Evolutionary conservation across 2,329 filamentous ascomycete species (phyloP).

Genomic region (Dothistroma pini): DNA sequence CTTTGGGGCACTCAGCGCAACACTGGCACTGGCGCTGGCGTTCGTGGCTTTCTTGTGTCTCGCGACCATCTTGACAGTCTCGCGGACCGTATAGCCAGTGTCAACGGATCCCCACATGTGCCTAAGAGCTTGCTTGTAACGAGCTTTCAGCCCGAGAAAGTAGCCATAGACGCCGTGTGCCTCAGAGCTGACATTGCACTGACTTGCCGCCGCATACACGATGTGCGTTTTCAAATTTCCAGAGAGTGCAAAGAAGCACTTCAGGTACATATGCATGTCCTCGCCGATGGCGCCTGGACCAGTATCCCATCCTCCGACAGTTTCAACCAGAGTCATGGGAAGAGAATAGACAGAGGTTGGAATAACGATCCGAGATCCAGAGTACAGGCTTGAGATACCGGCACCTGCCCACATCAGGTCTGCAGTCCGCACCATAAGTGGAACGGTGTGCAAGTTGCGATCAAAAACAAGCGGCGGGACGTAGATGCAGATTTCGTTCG

Average conservation of each 20-base stretch:
- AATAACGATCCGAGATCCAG: conserved; percentile 60
- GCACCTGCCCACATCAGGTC: conserved; percentile 70
- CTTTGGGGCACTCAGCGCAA: conserved; percentile 28
- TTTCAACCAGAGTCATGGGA: conserved; percentile 62
- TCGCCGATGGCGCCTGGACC: conserved; percentile 69
- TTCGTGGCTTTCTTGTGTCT: conserved; percentile 20
- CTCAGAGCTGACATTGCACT: conserved; percentile 65
- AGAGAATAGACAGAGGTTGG: conserved; percentile 73
- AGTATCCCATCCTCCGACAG: conserved; percentile 69
- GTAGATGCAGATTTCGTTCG: conserved; percentile 61
- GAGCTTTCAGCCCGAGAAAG: conserved; percentile 57
- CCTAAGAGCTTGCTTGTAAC: conserved; percentile 67
- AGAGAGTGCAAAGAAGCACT: conserved; percentile 71
- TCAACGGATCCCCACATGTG: conserved; percentile 76
- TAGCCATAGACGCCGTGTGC: conserved; percentile 54
- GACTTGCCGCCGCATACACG: conserved; percentile 66
- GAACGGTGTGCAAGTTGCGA: conserved; percentile 66
- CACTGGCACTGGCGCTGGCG: conserved; percentile 9
- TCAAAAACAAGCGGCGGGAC: conserved; percentile 70
- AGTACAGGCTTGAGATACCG: conserved; percentile 66
- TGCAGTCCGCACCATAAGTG: conserved; percentile 65
- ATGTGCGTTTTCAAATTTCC: conserved; percentile 63
- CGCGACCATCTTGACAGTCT: conserved; percentile 29
- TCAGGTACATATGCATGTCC: conserved; percentile 74
- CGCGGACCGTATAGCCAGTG: conserved; percentile 59